phyloP scores from a whole-genome alignment of 1,139 yeast species.

The Zygosaccharomyces pseudobailii region DNA sequence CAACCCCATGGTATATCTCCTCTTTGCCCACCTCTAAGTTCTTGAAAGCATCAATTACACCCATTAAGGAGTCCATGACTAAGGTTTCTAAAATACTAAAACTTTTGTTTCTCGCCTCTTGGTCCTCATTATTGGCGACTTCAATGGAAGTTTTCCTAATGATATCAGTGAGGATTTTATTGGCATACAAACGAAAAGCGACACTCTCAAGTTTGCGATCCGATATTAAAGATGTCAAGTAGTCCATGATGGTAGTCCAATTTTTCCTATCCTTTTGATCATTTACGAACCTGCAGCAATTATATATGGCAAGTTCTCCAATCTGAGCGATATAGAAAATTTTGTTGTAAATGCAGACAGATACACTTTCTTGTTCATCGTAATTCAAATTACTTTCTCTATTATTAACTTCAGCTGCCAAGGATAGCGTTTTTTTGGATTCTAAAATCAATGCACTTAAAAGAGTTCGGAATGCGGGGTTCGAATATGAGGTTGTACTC shows the following conservation, averaged over 20 bases:
- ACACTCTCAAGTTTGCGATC: conserved; percentile 36
- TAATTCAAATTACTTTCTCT: conserved; percentile 5
- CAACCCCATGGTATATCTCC: conserved; percentile 28
- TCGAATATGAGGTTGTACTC: conserved; percentile 52
- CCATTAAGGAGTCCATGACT: conserved; percentile 21
- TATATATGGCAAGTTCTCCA: conserved; percentile 46
- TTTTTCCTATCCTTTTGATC: conserved; percentile 30
- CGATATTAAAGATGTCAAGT: conserved; percentile 44
- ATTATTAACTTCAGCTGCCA: conserved; percentile 14
- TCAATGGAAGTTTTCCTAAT: conserved; percentile 44
- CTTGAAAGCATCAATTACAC: conserved; percentile 20
- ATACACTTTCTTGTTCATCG: conserved; percentile 4
- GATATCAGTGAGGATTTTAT: conserved; percentile 47
- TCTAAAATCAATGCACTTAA: conserved; percentile 44
- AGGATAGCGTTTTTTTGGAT: conserved; percentile 33
- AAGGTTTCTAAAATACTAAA: conserved; percentile 21
- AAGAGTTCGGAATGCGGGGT: conserved; percentile 45
- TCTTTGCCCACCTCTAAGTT: conserved; percentile 27
- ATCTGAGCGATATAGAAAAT: conserved; percentile 37
- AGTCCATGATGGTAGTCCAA: conserved; percentile 47
- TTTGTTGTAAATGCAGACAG: conserved; percentile 35
- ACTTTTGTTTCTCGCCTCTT: conserved; percentile 9
- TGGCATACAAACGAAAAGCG: conserved; percentile 45
- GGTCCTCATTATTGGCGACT: conserved; percentile 35
- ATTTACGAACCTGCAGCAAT: conserved; percentile 47